Evolutionary conservation across 306 rosid species (phyloP).

Genomic region (Prunus dulcis): DNA sequence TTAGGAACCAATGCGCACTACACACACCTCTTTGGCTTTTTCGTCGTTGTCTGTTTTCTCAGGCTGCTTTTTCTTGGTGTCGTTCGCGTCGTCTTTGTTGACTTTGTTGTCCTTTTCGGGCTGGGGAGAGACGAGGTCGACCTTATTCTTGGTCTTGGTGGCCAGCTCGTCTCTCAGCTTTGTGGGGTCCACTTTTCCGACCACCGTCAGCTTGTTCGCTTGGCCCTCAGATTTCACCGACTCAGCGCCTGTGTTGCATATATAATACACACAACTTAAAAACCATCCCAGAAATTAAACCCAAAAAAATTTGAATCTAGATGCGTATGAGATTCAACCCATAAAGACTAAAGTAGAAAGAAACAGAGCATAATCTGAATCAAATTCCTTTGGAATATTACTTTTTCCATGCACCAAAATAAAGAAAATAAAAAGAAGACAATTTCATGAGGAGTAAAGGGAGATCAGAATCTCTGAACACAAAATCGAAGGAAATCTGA

Average conservation of each 20-base stretch:
- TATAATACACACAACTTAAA: not conserved
- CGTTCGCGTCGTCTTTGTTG: conserved; percentile 22
- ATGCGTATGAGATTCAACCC: not conserved
- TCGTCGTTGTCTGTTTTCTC: conserved; percentile 37
- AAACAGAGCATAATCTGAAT: not conserved
- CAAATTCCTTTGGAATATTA: not conserved
- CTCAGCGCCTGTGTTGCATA: conserved; percentile 44
- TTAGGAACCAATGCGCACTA: not conserved
- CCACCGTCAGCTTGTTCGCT: conserved; percentile 50
- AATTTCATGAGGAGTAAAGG: not conserved
- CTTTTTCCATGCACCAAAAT: not conserved
- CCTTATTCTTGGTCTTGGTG: conserved; percentile 50
- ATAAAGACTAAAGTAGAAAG: not conserved
- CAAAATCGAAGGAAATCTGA: not conserved
- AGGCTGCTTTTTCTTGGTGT: conserved; percentile 21
- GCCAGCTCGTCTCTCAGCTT: conserved; percentile 45
- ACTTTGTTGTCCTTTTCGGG: conserved; percentile 35
- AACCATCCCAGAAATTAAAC: not conserved
- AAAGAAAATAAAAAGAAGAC: not conserved
- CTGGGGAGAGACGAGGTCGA: conserved; percentile 50
- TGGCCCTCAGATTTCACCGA: conserved; percentile 31
- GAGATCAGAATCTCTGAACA: not conserved
- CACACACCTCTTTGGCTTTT: conserved; percentile 56
- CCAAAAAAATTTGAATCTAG: not conserved
- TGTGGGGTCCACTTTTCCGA: conserved; percentile 22